These are phyloP conservation scores for Colletotrichum truncatum DNA, from an alignment of 2,329 filamentous ascomycete genomes.

Conservation along the genomic window DNA sequence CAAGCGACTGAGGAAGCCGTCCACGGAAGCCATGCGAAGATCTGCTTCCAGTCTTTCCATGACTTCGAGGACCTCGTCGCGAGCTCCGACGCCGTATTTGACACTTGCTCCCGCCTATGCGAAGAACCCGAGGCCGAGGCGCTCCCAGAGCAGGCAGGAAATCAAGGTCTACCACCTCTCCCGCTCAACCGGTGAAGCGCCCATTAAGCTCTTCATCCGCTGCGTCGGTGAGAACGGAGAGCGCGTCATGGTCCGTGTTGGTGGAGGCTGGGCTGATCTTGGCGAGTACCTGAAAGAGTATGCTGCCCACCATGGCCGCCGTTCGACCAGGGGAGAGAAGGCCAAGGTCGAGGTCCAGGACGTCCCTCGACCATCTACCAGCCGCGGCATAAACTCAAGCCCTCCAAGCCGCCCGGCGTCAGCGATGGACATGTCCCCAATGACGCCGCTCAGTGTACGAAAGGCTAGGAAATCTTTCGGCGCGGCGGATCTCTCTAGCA, in stretches of 20 bases:
- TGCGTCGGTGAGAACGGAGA: conserved; percentile 90
- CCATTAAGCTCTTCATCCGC: conserved; percentile 94
- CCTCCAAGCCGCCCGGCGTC: conserved; percentile 46
- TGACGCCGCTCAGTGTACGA: conserved; percentile 62
- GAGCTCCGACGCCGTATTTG: conserved; percentile 72
- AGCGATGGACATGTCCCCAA: conserved; percentile 47
- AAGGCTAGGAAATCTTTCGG: conserved; percentile 61
- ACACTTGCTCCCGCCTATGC: conserved; percentile 71
- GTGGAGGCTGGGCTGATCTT: conserved; percentile 97
- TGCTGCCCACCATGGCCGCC: conserved; percentile 88
- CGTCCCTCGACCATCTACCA: conserved; percentile 41
- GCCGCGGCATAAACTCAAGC: conserved; percentile 39
- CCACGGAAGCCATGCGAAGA: conserved; percentile 54
- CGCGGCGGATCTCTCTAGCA: conserved; percentile 37
- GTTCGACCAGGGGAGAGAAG: conserved; percentile 58
- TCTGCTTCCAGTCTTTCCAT: conserved; percentile 59
- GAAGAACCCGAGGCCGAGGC: conserved; percentile 58
- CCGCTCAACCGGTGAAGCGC: conserved; percentile 82
- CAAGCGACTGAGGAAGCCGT: conserved; percentile 54
- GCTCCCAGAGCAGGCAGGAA: conserved; percentile 68
- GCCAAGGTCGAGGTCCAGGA: conserved; percentile 67
- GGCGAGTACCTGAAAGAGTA: conserved; percentile 96
- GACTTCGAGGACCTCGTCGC: conserved; percentile 46
- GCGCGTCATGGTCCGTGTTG: conserved; percentile 96
- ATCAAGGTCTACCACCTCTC: conserved; percentile 94